Evolutionary conservation across 371 early-diverging fungal genomes (phyloP).

Genomic region (Mucor ambiguus): DNA sequence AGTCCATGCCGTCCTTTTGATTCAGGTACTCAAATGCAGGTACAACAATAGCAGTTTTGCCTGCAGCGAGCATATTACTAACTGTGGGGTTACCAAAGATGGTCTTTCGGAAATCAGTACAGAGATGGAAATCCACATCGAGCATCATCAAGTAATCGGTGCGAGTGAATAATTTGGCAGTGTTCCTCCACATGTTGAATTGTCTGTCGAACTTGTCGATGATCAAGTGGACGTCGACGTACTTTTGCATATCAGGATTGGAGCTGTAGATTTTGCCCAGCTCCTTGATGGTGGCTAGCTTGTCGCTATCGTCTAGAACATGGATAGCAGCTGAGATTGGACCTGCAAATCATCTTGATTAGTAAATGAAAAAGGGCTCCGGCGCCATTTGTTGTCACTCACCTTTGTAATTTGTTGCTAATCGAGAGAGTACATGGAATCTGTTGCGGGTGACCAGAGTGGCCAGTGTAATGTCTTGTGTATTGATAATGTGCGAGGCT

Average conservation of each 20-base stretch:
- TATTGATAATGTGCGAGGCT: slow-evolving; percentile 35
- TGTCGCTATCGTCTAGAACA: slow-evolving; percentile 50
- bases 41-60: slow-evolving; percentile 53
- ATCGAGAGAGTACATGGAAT: slow-evolving; percentile 43
- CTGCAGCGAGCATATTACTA: slow-evolving; percentile 31
- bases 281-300: slow-evolving; percentile 40
- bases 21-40: slow-evolving; percentile 61
- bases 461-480: slow-evolving; percentile 58
- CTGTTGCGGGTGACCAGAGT: slow-evolving; percentile 56
- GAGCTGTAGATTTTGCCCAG: slow-evolving; percentile 44
- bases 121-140: slow-evolving; percentile 63
- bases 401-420: slow-evolving; percentile 58
- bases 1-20: slow-evolving; percentile 51
- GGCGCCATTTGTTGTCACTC: background rate
- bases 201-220: slow-evolving; percentile 60
- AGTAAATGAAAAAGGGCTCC: background rate
- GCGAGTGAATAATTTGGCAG: slow-evolving; percentile 59
- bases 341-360: slow-evolving; percentile 22
- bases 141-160: slow-evolving; percentile 62
- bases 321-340: slow-evolving; percentile 66
- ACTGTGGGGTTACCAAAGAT: slow-evolving; percentile 34
- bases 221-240: slow-evolving; percentile 59
- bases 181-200: slow-evolving; percentile 66
- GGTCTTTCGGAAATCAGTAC: slow-evolving; percentile 52
- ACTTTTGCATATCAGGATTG: slow-evolving; percentile 50